phyloP scores from a whole-genome alignment of 495 filamentous ascomycete species.

The Penicillium pancosmium region DNA sequence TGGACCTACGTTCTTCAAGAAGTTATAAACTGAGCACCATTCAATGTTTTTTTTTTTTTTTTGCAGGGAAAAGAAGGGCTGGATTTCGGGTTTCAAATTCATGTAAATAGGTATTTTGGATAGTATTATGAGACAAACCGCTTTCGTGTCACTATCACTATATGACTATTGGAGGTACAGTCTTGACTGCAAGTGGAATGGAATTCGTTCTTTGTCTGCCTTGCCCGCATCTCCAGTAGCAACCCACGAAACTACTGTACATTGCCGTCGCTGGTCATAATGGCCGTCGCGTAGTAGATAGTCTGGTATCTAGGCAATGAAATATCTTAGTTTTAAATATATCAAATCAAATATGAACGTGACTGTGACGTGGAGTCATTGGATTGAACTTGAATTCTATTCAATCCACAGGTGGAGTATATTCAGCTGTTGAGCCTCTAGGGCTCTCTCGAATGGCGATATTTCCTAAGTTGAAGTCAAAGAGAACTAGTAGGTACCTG shows the following conservation, averaged over 20 bases:
- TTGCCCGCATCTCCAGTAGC: conserved; percentile 45
- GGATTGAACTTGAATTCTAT: conserved; percentile 33
- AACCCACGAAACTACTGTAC: conserved; percentile 53
- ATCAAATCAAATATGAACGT: conserved; percentile 61
- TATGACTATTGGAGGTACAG: conserved; percentile 46
- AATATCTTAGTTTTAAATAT: conserved; percentile 55
- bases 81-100: too few relatives aligned
- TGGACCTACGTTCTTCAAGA: too few relatives aligned
- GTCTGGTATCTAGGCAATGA: conserved; percentile 46
- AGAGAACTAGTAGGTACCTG: too few relatives aligned
- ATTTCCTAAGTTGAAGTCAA: background rate
- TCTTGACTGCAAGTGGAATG: conserved; percentile 46
- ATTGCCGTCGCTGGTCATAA: conserved; percentile 61
- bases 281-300: conserved; percentile 60
- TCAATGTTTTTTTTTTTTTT: too few relatives aligned
- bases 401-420: conserved; percentile 68
- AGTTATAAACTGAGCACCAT: too few relatives aligned
- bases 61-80: too few relatives aligned
- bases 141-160: too few relatives aligned
- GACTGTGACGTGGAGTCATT: conserved; percentile 8
- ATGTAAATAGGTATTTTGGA: too few relatives aligned
- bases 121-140: too few relatives aligned
- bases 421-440: conserved; percentile 47
- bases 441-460: background rate
- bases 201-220: conserved; percentile 44